Evolutionary conservation across 768 basidiomycete genomes (phyloP).

Genomic region (Neoboletus subvelutipes): DNA sequence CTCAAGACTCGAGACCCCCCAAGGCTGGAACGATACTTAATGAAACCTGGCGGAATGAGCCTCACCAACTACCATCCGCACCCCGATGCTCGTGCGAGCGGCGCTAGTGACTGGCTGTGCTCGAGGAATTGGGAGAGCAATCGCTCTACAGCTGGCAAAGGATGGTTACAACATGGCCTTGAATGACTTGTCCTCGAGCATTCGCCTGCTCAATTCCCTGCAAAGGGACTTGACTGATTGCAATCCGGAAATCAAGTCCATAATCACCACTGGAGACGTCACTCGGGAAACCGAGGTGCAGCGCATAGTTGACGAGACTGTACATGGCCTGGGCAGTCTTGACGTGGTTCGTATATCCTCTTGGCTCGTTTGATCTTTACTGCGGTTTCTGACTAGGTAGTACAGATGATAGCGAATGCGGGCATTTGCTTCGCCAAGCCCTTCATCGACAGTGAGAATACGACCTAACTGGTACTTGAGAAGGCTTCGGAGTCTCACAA

Average conservation of each 20-base stretch:
- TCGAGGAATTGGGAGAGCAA: background rate
- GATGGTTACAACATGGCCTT: background rate
- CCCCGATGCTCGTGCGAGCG: background rate
- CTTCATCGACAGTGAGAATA: constrained; percentile 1
- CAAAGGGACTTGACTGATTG: background rate
- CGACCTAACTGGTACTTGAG: background rate
- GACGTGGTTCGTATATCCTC: background rate
- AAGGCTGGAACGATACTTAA: background rate
- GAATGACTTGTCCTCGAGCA: background rate
- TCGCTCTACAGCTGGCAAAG: background rate
- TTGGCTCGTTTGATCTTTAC: background rate
- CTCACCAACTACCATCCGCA: background rate
- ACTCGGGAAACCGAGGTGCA: constrained; percentile 1
- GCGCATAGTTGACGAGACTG: constrained; percentile 1
- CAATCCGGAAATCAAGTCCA: background rate
- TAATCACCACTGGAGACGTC: background rate
- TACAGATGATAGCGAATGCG: constrained; percentile 1
- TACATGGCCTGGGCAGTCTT: background rate
- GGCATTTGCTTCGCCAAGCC: constrained; percentile 1
- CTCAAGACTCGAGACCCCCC: background rate
- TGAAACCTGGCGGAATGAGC: background rate
- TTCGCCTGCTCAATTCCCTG: background rate
- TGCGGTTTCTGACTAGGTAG: background rate
- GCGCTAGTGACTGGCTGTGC: constrained; percentile 3
- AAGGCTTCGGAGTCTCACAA: background rate